Evolutionary conservation across 768 basidiomycete species (phyloP), one percentile per base, ranked within the genome.

Genomic region (Nevesoporus exiguus): DNA sequence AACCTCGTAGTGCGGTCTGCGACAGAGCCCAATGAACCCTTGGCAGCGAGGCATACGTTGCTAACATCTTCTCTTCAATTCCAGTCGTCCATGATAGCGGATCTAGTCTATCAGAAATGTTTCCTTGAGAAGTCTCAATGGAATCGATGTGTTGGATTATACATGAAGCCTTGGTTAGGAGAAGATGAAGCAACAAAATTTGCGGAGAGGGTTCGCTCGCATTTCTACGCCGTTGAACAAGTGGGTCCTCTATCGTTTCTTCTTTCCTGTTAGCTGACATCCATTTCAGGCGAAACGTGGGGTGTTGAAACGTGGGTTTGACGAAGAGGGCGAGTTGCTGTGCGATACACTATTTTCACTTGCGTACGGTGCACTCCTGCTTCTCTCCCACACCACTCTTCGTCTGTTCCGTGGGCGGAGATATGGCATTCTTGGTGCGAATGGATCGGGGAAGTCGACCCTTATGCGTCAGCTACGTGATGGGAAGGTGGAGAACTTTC

Each of bases 401-500:
- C 87, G 90, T 56, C 82, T 98, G 53, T 79, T 91, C 68, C 90
- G 93, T 63, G 96, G 95, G 27, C 84, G 85, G 61, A 83, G 95
- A 57, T 98, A 98, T 73, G 95, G 96, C 66, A 93, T 98, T 61
- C 85, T 96, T 44, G 96, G 94, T 27, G 80, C 89, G n/a, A 98
- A 98, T 70, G 96, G 96, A 56, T 88, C 90, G 53, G 96, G 96
- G 60, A 98, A 98, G 73, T 90, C 89, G 17, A 98, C 96, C 3
- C 82, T 98, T 40, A 86, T 98, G 86, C 91, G 94, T 64, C 94
- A 96, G 66, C 83, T 98, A 57, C 84, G 91, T 53, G 93, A 96
- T 66, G 89, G 91, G 55, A 98, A 98, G 74, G 88, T 91, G 7
- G 96, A 98, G 73, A 94, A 94, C 67, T 98, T 98, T 74, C 96